These are phyloP conservation scores for Lodderomyces oxycetoniae DNA, from an alignment of 1,139 yeast species.

Conservation along the genomic window DNA sequence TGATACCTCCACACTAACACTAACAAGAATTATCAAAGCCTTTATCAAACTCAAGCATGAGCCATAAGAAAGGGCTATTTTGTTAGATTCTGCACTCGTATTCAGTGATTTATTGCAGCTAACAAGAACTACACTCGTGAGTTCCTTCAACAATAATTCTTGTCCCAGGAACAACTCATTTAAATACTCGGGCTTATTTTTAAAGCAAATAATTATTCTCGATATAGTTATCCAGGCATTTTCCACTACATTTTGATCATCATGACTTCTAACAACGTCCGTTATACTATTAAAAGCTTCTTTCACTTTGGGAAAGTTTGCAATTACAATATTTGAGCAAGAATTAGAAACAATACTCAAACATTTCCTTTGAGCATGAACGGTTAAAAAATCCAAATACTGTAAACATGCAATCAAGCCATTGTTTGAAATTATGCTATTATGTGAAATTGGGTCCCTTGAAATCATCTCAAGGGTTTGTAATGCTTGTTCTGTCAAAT, in stretches of 20 bases:
- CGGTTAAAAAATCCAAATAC: slow-evolving; percentile 82
- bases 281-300: slow-evolving; percentile 62
- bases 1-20: slow-evolving; percentile 40
- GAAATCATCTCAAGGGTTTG: slow-evolving; percentile 72
- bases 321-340: slow-evolving; percentile 46
- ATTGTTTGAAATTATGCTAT: slow-evolving; percentile 49
- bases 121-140: slow-evolving; percentile 24
- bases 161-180: slow-evolving; percentile 41
- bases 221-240: slow-evolving; percentile 66
- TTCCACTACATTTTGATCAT: slow-evolving; percentile 64
- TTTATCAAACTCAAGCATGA: slow-evolving; percentile 39
- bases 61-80: slow-evolving; percentile 21
- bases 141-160: slow-evolving; percentile 23
- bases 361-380: slow-evolving; percentile 86
- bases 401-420: slow-evolving; percentile 66
- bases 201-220: slow-evolving; percentile 54
- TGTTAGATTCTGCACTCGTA: slow-evolving; percentile 11
- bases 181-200: slow-evolving; percentile 38
- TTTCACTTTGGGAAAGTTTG: slow-evolving; percentile 45
- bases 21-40: slow-evolving; percentile 36
- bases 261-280: slow-evolving; percentile 53
- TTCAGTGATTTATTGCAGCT: slow-evolving; percentile 29
- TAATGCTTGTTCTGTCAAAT: slow-evolving; percentile 87
- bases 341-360: slow-evolving; percentile 74
- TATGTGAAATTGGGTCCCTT: slow-evolving; percentile 46